Percentiles rank a stretch among this genome's conserved stretches.
Evolutionary conservation across 2,329 filamentous ascomycete species (phyloP).

Genomic region (Phoma sp.): DNA sequence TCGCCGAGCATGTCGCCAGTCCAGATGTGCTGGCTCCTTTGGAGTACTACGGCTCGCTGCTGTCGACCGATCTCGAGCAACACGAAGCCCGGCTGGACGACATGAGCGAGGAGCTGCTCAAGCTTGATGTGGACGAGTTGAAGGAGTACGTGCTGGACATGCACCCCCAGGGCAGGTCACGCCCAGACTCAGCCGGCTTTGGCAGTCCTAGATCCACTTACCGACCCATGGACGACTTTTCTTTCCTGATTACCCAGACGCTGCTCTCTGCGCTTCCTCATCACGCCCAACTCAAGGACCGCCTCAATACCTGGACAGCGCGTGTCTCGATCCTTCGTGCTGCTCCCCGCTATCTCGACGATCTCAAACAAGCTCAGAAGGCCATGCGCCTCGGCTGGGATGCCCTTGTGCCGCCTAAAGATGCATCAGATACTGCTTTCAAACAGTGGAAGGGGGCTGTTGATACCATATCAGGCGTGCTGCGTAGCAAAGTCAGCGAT

Average conservation of each 20-base stretch:
- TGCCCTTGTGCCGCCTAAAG: constrained; percentile 56
- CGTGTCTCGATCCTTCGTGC: constrained; percentile 76
- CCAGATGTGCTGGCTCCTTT: constrained; percentile 36
- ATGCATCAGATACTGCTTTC: constrained; percentile 42
- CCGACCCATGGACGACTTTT: constrained; percentile 83
- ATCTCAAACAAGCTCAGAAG: constrained; percentile 67
- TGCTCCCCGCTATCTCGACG: constrained; percentile 70
- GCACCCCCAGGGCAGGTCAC: constrained; percentile 62
- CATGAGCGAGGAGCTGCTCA: constrained; percentile 72
- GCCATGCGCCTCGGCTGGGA: constrained; percentile 72
- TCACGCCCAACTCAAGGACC: constrained; percentile 71
- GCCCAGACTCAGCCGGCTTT: constrained; percentile 54
- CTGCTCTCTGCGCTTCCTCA: constrained; percentile 87
- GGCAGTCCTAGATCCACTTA: constrained; percentile 54
- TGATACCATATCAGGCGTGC: constrained; percentile 62
- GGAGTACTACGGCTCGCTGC: constrained; percentile 74
- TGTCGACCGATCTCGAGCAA: constrained; percentile 64
- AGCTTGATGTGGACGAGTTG: constrained; percentile 80
- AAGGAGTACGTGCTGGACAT: constrained; percentile 86
- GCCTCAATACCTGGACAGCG: constrained; percentile 80
- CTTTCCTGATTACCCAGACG: constrained; percentile 87
- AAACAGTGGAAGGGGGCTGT: constrained; percentile 48
- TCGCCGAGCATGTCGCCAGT: constrained; percentile 37
- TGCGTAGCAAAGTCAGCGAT: constrained; percentile 72
- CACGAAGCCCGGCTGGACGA: constrained; percentile 78